phyloP scores from a whole-genome alignment of 1,284 basidiomycete species.

The Vanrija sp. region DNA sequence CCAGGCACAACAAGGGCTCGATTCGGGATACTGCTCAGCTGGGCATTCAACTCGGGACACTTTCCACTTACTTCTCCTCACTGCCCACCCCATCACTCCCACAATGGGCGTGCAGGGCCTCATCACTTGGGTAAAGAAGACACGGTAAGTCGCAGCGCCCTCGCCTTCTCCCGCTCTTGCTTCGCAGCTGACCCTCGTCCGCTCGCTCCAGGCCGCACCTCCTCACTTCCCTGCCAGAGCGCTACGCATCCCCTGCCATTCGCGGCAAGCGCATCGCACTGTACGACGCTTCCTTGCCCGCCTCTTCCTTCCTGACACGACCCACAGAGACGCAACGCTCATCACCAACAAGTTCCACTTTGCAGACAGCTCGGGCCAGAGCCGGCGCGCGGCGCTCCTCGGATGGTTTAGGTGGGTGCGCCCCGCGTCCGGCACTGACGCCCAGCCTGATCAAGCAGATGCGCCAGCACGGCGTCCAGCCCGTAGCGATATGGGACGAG shows the following conservation, averaged over 20 bases:
- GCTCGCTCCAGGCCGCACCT: conserved; percentile 28
- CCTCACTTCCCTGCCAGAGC: conserved; percentile 21
- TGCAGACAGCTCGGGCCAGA: conserved; percentile 20
- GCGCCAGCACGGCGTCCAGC: conserved; percentile 32
- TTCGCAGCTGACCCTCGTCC: no score
- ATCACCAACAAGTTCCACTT: conserved; percentile 47
- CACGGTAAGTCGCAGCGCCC: conserved; percentile 23
- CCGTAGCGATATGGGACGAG: conserved; percentile 46
- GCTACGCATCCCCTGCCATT: conserved; percentile 37
- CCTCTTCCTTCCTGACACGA: background rate
- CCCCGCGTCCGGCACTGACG: background rate
- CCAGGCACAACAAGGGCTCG: background rate
- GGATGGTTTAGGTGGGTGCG: conserved; percentile 46
- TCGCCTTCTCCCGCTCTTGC: no score
- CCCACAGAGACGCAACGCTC: conserved; percentile 43
- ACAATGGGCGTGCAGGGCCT: conserved; percentile 43
- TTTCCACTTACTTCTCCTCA: no score
- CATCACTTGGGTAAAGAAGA: conserved; percentile 32
- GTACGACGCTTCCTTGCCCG: conserved; percentile 20
- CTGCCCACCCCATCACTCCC: background rate
- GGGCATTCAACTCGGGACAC: background rate
- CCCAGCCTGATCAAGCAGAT: conserved; percentile 39
- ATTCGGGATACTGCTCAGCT: no score
- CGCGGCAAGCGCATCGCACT: conserved; percentile 42
- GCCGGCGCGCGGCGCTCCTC: conserved; percentile 25